Evolutionary conservation across 345 rosid genomes (phyloP), one percentile per base, ranked within the genome.

Genomic region (Dovyalis caffra): DNA sequence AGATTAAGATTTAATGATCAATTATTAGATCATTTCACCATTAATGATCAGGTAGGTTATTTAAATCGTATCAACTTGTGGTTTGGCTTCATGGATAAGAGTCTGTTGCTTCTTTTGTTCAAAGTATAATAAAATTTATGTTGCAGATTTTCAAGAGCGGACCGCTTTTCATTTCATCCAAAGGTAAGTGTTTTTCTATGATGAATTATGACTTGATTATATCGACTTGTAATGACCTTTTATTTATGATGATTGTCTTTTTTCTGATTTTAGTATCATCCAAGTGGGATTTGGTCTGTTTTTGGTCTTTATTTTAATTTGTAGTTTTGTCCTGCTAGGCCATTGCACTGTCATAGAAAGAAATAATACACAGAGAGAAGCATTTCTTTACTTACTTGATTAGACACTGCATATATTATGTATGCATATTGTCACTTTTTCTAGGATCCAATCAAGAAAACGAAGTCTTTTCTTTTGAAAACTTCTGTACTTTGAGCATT

Each of bases 131-230:
- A 53, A n/a, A n/a, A 53, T 53, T 26, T n/a, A 8, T 53, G 26
- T 65, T 56, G 43, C 80, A 77, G 80, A 70, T 77, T 37, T 66
- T 77, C 34, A 77, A 77, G 76, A 77, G 80, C 38, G 80, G 80
- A 47, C 80, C 80, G 57, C 80, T 77, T 37, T 77, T 71, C 58
- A 71, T 77, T 65, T 71, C 80, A 37, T 77, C 80, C 40, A 77
- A 70, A 77, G 76, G 80, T 77, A 21, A 53, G 75, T 23, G 6
- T 9, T 74, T 56, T 20, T 38, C 43, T 74, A n/a, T n/a, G n/a
- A n/a, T n/a, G n/a, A n/a, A n/a, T n/a, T n/a, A n/a, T n/a, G n/a
- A n/a, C n/a, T n/a, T n/a, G n/a, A n/a, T n/a, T n/a, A n/a, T 53
- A 26, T n/a, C n/a, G 26, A n/a, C 60, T 53, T 53, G 60, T 53